Evolutionary conservation across 257 asterid genomes (phyloP).

Genomic region (Fraxinus cuspidata): DNA sequence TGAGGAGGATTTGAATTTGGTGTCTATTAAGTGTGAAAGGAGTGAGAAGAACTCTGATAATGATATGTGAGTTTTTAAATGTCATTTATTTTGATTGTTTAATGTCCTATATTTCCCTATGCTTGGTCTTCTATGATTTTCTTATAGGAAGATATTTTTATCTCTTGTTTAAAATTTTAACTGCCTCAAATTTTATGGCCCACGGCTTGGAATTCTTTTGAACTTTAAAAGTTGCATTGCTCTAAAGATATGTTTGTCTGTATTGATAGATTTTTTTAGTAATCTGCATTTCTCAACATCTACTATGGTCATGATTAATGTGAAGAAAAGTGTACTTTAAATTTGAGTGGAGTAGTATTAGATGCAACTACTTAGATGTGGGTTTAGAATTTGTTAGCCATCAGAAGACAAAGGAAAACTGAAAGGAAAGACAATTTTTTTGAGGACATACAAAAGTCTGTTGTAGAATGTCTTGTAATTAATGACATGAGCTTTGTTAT

Average conservation of each 20-base stretch:
- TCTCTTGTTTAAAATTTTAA: neutral
- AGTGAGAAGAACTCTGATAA: constrained; percentile 43
- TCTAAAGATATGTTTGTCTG: neutral
- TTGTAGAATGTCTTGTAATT: neutral
- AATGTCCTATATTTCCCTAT: neutral
- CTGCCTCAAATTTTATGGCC: neutral
- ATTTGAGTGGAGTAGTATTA: neutral
- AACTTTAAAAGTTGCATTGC: neutral
- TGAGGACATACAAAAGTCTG: neutral
- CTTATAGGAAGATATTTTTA: neutral
- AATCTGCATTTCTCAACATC: neutral
- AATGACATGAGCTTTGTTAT: neutral
- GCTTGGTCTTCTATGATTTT: neutral
- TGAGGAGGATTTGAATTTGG: constrained; percentile 33
- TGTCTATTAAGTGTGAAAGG: constrained; percentile 37
- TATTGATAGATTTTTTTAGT: neutral
- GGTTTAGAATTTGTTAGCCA: neutral
- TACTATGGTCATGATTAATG: neutral
- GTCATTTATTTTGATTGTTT: neutral
- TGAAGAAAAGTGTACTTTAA: neutral
- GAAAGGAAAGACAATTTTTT: neutral
- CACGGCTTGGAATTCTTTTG: neutral
- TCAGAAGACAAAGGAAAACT: neutral
- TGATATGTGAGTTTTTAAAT: constrained; percentile 32
- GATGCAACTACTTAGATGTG: neutral